phyloP scores from a whole-genome alignment of 2,329 filamentous ascomycete species.

The Onygena corvina region DNA sequence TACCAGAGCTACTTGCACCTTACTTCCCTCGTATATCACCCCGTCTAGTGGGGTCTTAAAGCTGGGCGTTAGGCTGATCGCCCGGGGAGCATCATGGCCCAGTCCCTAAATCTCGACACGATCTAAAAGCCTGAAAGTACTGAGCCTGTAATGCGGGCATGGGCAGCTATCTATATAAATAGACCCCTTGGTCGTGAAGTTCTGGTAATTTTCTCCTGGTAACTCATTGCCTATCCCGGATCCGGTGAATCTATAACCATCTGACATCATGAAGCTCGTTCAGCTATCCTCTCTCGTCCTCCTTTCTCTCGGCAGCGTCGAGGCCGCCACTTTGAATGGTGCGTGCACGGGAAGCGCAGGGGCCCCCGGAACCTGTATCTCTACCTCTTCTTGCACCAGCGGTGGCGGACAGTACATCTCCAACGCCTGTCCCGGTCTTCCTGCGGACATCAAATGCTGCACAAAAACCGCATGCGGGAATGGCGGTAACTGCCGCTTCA shows the following conservation, averaged over 20 bases:
- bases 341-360: conserved; percentile 1
- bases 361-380: conserved; percentile 6
- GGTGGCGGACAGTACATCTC: conserved; percentile 5
- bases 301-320: conserved; percentile 2
- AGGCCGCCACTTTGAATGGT: conserved; percentile 2
- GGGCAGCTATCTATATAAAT: background rate
- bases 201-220: background rate
- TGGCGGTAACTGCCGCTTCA: conserved; percentile 5
- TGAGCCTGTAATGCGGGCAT: background rate
- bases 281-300: background rate
- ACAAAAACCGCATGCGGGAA: background rate
- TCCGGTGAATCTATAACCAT: background rate
- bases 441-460: conserved; percentile 7
- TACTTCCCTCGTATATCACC: background rate
- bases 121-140: background rate
- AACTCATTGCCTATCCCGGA: background rate
- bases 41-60: background rate
- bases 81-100: too few relatives aligned
- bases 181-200: background rate
- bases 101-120: too few relatives aligned
- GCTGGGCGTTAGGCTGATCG: background rate
- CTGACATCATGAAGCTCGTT: background rate
- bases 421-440: background rate
- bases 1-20: background rate
- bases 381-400: conserved; percentile 2